Base-by-base conservation (phyloP, 176 grass and related monocot species). In the Panicum miliaceum region DNA sequence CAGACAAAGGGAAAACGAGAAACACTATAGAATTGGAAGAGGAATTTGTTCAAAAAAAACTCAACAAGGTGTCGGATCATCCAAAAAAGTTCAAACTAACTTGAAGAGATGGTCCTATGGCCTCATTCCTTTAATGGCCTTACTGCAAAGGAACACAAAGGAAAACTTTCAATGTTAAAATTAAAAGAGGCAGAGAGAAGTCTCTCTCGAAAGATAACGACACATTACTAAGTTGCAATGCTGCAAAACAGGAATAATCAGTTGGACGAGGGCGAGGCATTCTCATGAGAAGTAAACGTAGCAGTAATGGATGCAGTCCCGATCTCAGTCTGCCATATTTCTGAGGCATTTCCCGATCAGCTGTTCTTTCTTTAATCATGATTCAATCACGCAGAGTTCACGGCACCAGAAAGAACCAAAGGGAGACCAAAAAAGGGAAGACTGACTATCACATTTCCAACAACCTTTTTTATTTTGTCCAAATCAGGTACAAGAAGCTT, bases 401-500 rank as follows among this genome's bases (percentile, higher is more conserved):
- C 16, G 19, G 42, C 23, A 38, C 11, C 57, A 66, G 26, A 65
- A 40, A 18, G 47, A 58, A 56, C 23, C 22, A 51, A 50, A 70
- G 32, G 2, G 18, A 51, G 53, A 29, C 2, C 67, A 60, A 59
- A 61, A 40, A 64, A 32, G 2, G 52, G 73, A 12, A 47, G 45
- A 47, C 45, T 42, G 20, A 90, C 48, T 35, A 62, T 56, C 81
- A 41, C 80, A 83, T 74, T 69, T 68, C 73, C 60, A 91, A 79
- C 54, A 87, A 76, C 76, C 54, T 70, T 71, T 18, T 18, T 64
- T 50, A 56, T 82, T 89, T 69, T 73, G 51, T 76, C 51, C 8
- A 64, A 83, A 83, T 73, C 70, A 87, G 47, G 73, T 84, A 80
- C 76, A 84, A 73, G 56, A 84, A 83, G 59, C 51, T 89, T 81